phyloP scores from a whole-genome alignment of 164 flowering plant species.

The Brasenia schreberi region DNA sequence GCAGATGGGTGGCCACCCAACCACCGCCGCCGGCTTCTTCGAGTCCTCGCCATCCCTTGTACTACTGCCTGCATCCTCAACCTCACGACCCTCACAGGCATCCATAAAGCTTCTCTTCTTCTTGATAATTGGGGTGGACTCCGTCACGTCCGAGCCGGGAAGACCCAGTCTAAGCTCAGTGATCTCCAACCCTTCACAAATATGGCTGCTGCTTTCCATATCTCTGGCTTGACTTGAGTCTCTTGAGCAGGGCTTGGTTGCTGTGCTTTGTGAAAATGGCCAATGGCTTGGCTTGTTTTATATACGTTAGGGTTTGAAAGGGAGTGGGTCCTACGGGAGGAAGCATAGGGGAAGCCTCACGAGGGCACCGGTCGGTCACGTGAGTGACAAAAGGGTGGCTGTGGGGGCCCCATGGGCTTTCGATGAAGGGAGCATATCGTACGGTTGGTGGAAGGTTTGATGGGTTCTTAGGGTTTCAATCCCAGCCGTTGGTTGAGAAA shows the following conservation, averaged over 20 bases:
- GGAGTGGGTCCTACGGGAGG: not conserved
- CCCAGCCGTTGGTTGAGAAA: not conserved
- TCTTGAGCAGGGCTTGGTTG: not conserved
- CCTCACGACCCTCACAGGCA: slow-evolving; percentile 7
- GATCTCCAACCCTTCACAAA: slow-evolving; percentile 37
- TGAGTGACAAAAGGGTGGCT: not conserved
- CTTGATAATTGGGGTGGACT: slow-evolving; percentile 23
- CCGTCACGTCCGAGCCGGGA: slow-evolving; percentile 17
- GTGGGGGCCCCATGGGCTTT: not conserved
- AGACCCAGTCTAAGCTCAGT: slow-evolving; percentile 73
- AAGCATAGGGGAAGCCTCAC: not conserved
- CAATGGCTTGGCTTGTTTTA: too few species aligned
- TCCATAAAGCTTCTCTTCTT: slow-evolving; percentile 43
- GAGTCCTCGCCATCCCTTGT: not conserved
- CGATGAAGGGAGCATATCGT: not conserved
- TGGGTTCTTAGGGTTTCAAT: not conserved
- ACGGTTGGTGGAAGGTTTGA: not conserved
- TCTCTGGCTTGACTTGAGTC: not conserved
- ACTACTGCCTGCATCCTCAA: not conserved
- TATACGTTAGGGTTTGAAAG: not conserved
- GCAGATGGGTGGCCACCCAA: slow-evolving; percentile 94
- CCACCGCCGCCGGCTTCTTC: slow-evolving; percentile 24
- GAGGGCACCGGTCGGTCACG: not conserved
- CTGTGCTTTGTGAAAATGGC: too few species aligned
- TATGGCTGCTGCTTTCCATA: slow-evolving; percentile 17